phyloP scores from a whole-genome alignment of 2,329 filamentous ascomycete species.

The Neofusicoccum cordaticola region DNA sequence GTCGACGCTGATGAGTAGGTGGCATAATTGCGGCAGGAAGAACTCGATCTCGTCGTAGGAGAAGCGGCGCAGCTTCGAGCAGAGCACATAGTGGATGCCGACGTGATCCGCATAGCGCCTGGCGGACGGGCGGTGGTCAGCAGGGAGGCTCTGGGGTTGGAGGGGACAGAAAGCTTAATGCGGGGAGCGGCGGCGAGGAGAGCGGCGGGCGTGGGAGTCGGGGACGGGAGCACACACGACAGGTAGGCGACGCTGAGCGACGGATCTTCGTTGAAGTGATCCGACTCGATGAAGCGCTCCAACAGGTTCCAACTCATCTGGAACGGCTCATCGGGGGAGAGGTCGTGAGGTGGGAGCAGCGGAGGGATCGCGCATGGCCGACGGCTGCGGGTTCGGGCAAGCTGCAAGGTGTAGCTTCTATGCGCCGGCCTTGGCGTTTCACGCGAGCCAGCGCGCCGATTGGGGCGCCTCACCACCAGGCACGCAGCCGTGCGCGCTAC shows the following conservation, averaged over 20 bases:
- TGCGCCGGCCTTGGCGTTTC: slow-evolving; percentile 5
- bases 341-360: background rate
- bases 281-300: slow-evolving; percentile 87
- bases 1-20: slow-evolving; percentile 82
- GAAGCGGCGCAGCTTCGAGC: slow-evolving; percentile 84
- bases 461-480: background rate
- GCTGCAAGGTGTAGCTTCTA: slow-evolving; percentile 11
- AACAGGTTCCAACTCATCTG: slow-evolving; percentile 73
- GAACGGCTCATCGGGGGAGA: slow-evolving; percentile 16
- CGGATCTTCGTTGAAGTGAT: slow-evolving; percentile 89
- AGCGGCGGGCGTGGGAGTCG: background rate
- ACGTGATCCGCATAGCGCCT: slow-evolving; percentile 88
- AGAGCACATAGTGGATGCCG: slow-evolving; percentile 84
- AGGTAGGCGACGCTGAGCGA: slow-evolving; percentile 87
- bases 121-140: slow-evolving; percentile 22
- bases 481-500: background rate
- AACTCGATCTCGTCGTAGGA: slow-evolving; percentile 90
- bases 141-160: background rate
- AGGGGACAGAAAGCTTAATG: slow-evolving; percentile 16
- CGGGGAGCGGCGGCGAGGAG: slow-evolving; percentile 20
- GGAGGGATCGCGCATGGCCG: slow-evolving; percentile 1
- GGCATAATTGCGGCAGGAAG: slow-evolving; percentile 80
- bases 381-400: background rate
- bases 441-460: background rate
- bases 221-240: slow-evolving; percentile 59